phyloP scores from a whole-genome alignment of 2,329 filamentous ascomycete species.

The Rhynchosporium agropyri region DNA sequence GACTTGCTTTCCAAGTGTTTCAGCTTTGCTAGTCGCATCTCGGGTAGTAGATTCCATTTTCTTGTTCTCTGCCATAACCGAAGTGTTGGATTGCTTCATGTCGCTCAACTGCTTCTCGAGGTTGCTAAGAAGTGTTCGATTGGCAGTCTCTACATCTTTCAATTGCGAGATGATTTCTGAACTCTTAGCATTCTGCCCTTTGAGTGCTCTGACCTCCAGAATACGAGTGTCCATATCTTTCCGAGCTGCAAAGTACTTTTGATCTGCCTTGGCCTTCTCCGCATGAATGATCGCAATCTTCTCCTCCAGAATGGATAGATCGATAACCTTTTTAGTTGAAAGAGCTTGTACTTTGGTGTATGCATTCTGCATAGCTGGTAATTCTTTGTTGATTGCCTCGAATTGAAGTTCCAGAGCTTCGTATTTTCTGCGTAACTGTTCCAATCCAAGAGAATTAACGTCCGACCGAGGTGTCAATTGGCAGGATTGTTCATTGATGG shows the following conservation, averaged over 20 bases:
- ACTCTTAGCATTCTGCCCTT: constrained; percentile 83
- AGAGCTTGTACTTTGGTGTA: constrained; percentile 87
- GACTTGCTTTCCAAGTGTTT: constrained; percentile 75
- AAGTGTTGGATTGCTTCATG: constrained; percentile 75
- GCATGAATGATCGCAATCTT: constrained; percentile 72
- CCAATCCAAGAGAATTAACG: constrained; percentile 62
- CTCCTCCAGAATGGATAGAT: constrained; percentile 76
- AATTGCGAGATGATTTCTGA: constrained; percentile 91
- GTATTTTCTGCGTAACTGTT: constrained; percentile 75
- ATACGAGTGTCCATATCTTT: constrained; percentile 89
- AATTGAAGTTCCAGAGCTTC: constrained; percentile 78
- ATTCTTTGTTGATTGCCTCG: constrained; percentile 79
- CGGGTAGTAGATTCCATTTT: constrained; percentile 71
- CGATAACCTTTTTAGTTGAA: constrained; percentile 83
- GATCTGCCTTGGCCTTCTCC: constrained; percentile 94
- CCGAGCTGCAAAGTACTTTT: constrained; percentile 96
- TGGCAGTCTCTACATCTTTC: constrained; percentile 84
- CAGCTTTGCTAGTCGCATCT: constrained; percentile 70
- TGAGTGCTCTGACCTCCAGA: constrained; percentile 75
- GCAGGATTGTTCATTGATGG: constrained; percentile 51
- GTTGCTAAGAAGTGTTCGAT: constrained; percentile 74
- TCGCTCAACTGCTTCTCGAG: constrained; percentile 90
- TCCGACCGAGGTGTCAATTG: constrained; percentile 48
- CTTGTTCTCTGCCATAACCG: constrained; percentile 71
- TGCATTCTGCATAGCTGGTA: constrained; percentile 86